Base-by-base conservation (phyloP, 306 rosid genomes). In the Glycine soja region DNA sequence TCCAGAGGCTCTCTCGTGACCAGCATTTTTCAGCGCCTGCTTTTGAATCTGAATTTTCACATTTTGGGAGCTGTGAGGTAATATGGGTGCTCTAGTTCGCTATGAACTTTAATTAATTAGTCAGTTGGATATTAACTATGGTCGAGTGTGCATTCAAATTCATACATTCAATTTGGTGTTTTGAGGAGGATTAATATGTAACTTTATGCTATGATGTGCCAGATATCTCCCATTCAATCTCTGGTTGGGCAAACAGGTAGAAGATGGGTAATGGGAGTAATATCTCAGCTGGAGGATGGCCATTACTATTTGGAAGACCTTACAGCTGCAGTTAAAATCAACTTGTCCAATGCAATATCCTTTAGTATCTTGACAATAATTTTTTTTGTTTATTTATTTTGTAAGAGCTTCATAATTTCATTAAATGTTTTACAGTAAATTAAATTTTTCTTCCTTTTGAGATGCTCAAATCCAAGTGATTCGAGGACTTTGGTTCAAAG, bases 161-260 rank as follows among this genome's bases (percentile, higher is more conserved):
- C 10, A 6, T 74, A 3, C 16, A 53, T 61, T 76, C 72, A 14
- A 46, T 57, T 15, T 72, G 38, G 30, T 80, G 38, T 32, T 80
- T 65, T 72, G 50, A 53, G 4, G 75, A 79, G 72, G 54, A 65
- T 58, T 65, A 65, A 14, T n/a, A 62, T 53, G 34, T 52, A 45
- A 62, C 4, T 18, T 74, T 58, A 4, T 78, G n/a, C 36, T 72
- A 14, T 84, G 70, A 7, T 81, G 34, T 80, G 78, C 32, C 92
- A 91, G 99, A 91, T 95, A 83, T 95, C 99, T 83, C 97, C 95
- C 42, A 93, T 95, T 83, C 99, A 91, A 84, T 93, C 99, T 77
- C 85, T 95, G 78, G 95, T 95, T 74, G 98, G 98, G 77, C 92
- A 88, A 82, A 80, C 87, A 2, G 99, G 97, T 57, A 89, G 92